Conservation (phyloP, 257 asterid species). For the Linaria vulgaris region DNA sequence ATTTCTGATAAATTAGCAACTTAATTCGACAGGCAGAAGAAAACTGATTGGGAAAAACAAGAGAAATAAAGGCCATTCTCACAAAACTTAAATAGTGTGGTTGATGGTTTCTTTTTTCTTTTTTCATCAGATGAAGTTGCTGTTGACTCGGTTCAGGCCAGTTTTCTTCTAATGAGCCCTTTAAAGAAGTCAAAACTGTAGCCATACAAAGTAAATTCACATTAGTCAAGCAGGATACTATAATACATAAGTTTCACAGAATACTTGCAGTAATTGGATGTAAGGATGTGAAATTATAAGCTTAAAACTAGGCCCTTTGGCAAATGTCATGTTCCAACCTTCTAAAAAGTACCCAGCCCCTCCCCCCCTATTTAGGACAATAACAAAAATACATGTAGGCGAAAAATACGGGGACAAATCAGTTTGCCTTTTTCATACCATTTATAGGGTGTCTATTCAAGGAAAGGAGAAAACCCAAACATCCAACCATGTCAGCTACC, state of each 20-base stretch:
- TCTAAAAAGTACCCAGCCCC: conserved; percentile 12
- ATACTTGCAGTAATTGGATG: background rate
- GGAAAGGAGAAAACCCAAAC: background rate
- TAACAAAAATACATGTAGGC: background rate
- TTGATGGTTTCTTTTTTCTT: conserved; percentile 9
- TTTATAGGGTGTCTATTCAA: background rate
- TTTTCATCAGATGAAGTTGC: too few relatives aligned
- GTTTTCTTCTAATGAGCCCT: conserved; percentile 71
- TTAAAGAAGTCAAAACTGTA: conserved; percentile 85
- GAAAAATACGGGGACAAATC: background rate
- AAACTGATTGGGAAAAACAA: background rate
- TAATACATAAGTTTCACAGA: conserved; percentile 7
- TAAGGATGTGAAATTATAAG: conserved; percentile 15
- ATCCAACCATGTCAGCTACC: conserved; percentile 1
- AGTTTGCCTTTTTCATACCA: conserved; percentile 2
- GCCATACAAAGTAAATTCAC: conserved; percentile 37
- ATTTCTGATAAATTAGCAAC: too few relatives aligned
- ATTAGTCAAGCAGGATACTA: conserved; percentile 18
- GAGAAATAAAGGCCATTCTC: conserved; percentile 15
- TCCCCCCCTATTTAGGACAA: background rate
- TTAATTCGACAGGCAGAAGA: too few relatives aligned
- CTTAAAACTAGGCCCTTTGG: conserved; percentile 19
- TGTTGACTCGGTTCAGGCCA: conserved; percentile 36
- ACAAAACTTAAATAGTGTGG: conserved; percentile 33
- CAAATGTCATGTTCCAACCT: conserved; percentile 6